phyloP scores from a whole-genome alignment of 2,329 filamentous ascomycete genomes.

The Pseudogymnoascus sp. region DNA sequence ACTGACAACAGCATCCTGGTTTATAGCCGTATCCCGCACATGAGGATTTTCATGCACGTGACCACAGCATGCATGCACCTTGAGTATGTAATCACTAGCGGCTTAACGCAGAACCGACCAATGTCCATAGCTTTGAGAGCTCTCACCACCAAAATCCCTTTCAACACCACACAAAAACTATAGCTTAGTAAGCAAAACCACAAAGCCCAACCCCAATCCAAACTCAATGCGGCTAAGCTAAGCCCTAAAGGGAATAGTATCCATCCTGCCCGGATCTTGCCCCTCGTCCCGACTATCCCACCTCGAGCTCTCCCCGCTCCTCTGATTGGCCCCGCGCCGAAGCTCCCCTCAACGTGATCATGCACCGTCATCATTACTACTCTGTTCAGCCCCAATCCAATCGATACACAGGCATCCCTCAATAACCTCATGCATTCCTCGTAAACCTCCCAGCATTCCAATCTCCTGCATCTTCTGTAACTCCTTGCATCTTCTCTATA shows the following conservation, averaged over 20 bases:
- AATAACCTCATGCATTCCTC: not conserved
- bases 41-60: not conserved
- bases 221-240: not conserved
- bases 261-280: not conserved
- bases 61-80: not conserved
- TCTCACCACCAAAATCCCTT: not conserved
- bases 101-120: not conserved
- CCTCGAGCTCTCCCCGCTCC: not conserved
- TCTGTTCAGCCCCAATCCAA: not conserved
- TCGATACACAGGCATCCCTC: not conserved
- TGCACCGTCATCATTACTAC: not conserved
- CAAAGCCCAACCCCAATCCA: not conserved
- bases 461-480: not conserved
- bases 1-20: no score
- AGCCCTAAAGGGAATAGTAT: not conserved
- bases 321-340: not conserved
- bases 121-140: not conserved
- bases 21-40: no score
- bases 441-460: not conserved
- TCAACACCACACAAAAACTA: not conserved
- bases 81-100: not conserved
- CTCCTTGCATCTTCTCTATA: not conserved
- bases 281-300: not conserved
- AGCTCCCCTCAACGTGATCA: not conserved
- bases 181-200: not conserved